These are phyloP conservation scores for Debaryomyces psychrophilus DNA, from an alignment of 1,139 yeast genomes.

Conservation along the genomic window DNA sequence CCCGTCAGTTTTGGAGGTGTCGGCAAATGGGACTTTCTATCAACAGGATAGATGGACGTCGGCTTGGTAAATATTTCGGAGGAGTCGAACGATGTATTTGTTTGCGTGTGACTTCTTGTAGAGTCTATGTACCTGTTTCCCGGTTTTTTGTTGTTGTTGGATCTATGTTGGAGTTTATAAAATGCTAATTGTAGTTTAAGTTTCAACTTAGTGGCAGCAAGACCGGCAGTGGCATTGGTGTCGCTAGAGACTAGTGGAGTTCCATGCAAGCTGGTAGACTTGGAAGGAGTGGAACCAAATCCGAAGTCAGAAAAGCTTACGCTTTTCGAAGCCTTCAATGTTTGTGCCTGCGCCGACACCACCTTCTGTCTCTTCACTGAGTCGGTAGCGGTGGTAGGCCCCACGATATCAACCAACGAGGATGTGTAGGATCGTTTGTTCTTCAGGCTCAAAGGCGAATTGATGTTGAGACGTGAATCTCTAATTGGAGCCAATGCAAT, in stretches of 20 bases:
- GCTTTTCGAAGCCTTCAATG: constrained; percentile 18
- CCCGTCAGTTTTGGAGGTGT: constrained; percentile 22
- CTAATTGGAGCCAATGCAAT: constrained; percentile 43
- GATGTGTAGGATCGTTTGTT: constrained; percentile 7
- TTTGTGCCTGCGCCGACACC: constrained; percentile 4
- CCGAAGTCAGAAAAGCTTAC: constrained; percentile 32
- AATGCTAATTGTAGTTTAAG: constrained; percentile 77
- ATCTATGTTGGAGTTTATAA: constrained; percentile 57
- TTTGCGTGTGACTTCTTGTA: constrained; percentile 9
- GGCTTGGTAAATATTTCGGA: neutral
- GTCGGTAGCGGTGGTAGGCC: constrained; percentile 5
- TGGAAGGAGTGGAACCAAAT: constrained; percentile 10
- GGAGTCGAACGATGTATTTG: constrained; percentile 3
- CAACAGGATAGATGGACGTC: neutral
- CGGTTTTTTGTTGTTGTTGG: constrained; percentile 4
- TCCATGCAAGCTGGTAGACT: neutral
- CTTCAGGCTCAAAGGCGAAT: constrained; percentile 18
- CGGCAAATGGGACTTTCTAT: constrained; percentile 16
- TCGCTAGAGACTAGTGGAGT: neutral
- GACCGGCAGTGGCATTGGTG: constrained; percentile 30
- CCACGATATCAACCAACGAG: constrained; percentile 7
- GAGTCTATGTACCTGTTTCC: neutral
- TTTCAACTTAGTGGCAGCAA: constrained; percentile 66
- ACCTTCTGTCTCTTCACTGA: neutral
- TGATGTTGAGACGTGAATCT: constrained; percentile 33